Base-by-base conservation (phyloP, 2,329 filamentous ascomycete genomes). In the Ceratocystis variospora region DNA sequence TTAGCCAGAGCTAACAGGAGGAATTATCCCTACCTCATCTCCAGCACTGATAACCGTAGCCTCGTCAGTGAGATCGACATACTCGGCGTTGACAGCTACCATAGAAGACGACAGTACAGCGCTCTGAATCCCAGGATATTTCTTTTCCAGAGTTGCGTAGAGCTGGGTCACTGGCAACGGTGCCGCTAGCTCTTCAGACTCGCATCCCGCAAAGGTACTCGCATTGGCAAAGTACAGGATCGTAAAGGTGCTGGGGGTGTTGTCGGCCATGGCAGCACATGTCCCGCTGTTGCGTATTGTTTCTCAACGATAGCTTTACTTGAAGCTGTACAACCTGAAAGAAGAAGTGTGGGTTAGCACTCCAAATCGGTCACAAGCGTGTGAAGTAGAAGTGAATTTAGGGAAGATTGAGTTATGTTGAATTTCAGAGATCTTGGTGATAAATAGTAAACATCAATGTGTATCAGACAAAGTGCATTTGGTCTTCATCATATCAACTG, bases 11-110 rank as follows among this genome's bases (percentile, higher is more conserved):
- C 90, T 95, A 70, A 95, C 90, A 8, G 90, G 90, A 44, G 90
- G 90, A 67, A 95, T 93, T 45, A 95, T 87, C 53, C 88, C 90
- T 66, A 95, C 89, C 77, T 95, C 90, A 73, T 95, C 90, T 33
- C 87, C 88, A 69, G 84, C 83, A 63, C 84, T 76, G 67, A 95
- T 87, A 66, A 83, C 73, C 19, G 76, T 76, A 61, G 75, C 75
- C 12, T 74, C 74, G 4, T 79, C 77, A 10, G 81, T 78, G 10
- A 90, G 71, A 73, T 94, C 88, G 72, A 93, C 85, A 76, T 95
- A 95, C 67, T 89, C 82, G 65, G 93, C 77, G 70, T 95, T 94
- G 72, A 95, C 78, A 28, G 89, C 93, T 69, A 95, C 81, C 66
- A 91, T 80, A 73, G 87, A 90, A 68, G 85, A 89, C 68, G 80